A percentile compares a stretch with the other conserved stretches of the same genome.
phyloP scores from a whole-genome alignment of 192 early-diverging fungal species.

The Pilaira anomala region DNA sequence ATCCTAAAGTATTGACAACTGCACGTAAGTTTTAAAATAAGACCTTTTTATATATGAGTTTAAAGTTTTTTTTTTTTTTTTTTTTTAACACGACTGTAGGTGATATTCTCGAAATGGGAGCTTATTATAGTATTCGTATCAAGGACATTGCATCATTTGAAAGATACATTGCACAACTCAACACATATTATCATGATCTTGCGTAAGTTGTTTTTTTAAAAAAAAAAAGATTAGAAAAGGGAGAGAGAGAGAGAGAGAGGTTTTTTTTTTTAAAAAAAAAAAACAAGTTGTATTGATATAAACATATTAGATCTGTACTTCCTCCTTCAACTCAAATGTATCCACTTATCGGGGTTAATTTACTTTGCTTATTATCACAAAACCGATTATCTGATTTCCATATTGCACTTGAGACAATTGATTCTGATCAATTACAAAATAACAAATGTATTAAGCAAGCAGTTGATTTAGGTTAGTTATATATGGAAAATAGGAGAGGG shows the following conservation, averaged over 20 bases:
- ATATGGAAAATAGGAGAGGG: neutral
- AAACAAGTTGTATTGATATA: too few species aligned
- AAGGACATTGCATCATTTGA: conserved; percentile 94
- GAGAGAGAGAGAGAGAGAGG: neutral
- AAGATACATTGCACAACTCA: conserved; percentile 90
- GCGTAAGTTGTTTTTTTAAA: too few species aligned
- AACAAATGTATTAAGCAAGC: conserved; percentile 91
- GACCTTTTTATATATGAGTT: neutral
- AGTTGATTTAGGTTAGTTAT: conserved; percentile 60
- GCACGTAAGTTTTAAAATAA: conserved; percentile 45
- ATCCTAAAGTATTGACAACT: conserved; percentile 46
- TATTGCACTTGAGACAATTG: conserved; percentile 91
- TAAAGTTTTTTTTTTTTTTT: neutral
- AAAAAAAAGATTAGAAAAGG: too few species aligned
- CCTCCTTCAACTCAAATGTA: conserved; percentile 82
- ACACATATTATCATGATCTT: conserved; percentile 83
- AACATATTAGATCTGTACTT: conserved; percentile 31
- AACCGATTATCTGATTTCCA: conserved; percentile 98
- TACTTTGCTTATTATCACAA: conserved; percentile 90
- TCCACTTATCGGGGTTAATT: conserved; percentile 87
- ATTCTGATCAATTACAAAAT: conserved; percentile 70
- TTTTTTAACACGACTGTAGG: conserved; percentile 46
- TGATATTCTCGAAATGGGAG: conserved; percentile 87
- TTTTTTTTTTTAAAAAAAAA: neutral
- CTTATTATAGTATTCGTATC: conserved; percentile 79